Evolutionary conservation across 106 monocot genomes (phyloP).

Genomic region (Dendrobium catenatum): DNA sequence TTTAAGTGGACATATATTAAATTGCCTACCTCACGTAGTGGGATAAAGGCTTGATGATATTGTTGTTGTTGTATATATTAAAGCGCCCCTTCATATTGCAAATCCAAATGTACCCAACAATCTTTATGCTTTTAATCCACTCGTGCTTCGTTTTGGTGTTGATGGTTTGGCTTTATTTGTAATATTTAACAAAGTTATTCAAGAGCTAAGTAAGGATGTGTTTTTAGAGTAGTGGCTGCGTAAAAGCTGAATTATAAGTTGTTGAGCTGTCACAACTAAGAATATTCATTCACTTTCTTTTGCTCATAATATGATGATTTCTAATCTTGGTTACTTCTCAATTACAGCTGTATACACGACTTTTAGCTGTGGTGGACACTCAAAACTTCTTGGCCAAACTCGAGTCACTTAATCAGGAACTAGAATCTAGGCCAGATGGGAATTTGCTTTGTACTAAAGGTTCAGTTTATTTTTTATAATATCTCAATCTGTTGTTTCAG

Average conservation of each 20-base stretch:
- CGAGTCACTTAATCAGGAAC: slow-evolving; percentile 39
- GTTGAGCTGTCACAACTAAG: neutral
- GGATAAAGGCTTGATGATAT: too few relatives aligned
- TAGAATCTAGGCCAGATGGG: slow-evolving; percentile 14
- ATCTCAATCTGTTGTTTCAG: neutral
- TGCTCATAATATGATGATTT: slow-evolving; percentile 1
- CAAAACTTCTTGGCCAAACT: slow-evolving; percentile 50
- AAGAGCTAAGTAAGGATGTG: neutral
- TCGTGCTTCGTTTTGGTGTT: neutral
- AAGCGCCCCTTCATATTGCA: neutral
- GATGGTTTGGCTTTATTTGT: neutral
- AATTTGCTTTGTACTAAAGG: slow-evolving; percentile 20
- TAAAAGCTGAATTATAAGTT: neutral
- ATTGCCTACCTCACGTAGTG: neutral
- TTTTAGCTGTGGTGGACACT: slow-evolving; percentile 53
- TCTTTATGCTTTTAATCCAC: neutral
- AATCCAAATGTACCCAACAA: neutral
- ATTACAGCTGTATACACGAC: slow-evolving; percentile 61
- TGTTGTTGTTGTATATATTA: too few relatives aligned
- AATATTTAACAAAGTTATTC: neutral
- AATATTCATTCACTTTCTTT: neutral
- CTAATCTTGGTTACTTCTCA: slow-evolving; percentile 1
- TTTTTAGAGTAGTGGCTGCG: neutral
- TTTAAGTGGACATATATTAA: neutral
- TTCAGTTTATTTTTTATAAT: slow-evolving; percentile 8